Conservation (phyloP, 345 rosid species). For the Raphanus sativus region DNA sequence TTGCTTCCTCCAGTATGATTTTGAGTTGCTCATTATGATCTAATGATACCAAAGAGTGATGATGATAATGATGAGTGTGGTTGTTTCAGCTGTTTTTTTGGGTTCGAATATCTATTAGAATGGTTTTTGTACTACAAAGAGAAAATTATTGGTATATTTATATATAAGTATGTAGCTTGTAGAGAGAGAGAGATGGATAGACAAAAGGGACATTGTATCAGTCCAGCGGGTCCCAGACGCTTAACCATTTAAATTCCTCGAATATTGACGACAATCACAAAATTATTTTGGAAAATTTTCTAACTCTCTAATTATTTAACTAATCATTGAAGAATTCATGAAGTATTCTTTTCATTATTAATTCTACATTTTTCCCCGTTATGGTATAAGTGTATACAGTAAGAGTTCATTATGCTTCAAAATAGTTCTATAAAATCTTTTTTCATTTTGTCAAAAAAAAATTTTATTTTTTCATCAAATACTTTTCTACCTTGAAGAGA, state of each 20-base stretch:
- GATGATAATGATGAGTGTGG: slow-evolving; percentile 1
- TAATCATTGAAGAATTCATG: not conserved
- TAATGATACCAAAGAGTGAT: slow-evolving; percentile 3
- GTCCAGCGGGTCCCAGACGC: slow-evolving; percentile 47
- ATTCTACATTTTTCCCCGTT: not conserved
- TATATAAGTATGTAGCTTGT: slow-evolving; percentile 11
- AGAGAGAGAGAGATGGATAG: slow-evolving; percentile 23
- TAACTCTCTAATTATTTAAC: not conserved
- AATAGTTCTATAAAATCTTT: not conserved
- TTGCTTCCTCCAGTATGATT: slow-evolving; percentile 52
- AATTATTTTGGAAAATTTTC: not conserved
- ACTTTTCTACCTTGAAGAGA: slow-evolving; percentile 5
- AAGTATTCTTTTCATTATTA: not conserved
- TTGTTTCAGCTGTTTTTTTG: slow-evolving; percentile 6
- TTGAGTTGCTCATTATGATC: slow-evolving; percentile 38
- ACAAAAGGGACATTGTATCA: slow-evolving; percentile 73
- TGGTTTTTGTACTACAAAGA: slow-evolving; percentile 17
- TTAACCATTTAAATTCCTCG: not conserved
- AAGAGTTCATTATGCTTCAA: not conserved
- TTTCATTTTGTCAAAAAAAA: too few relatives aligned
- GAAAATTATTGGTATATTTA: slow-evolving; percentile 23
- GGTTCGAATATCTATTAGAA: slow-evolving; percentile 11
- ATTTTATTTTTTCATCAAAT: not conserved
- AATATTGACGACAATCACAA: not conserved
- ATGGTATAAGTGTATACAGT: not conserved